phyloP scores from a whole-genome alignment of 345 rosid genomes.

The Turnera subulata region DNA sequence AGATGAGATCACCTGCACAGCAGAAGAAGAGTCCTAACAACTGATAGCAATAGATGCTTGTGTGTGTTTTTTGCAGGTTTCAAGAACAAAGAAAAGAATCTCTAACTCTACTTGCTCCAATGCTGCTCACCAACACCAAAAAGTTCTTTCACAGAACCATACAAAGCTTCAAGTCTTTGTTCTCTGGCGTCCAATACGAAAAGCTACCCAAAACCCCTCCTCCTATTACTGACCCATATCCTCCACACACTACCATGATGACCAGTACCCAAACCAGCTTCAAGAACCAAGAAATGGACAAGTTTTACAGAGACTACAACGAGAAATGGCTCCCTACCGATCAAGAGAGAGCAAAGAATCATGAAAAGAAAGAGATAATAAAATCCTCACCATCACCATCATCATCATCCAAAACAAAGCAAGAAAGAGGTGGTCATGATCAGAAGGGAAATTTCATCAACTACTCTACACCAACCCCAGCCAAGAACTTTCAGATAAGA shows the following conservation, averaged over 20 bases:
- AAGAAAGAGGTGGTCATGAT: constrained; percentile 9
- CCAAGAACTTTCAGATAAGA: constrained; percentile 14
- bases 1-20: no score
- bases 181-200: constrained; percentile 41
- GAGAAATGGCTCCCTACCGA: constrained; percentile 24
- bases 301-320: constrained; percentile 35
- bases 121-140: constrained; percentile 58
- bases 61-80: neutral
- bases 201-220: constrained; percentile 56
- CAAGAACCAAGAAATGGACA: constrained; percentile 27
- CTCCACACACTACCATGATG: constrained; percentile 1
- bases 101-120: neutral
- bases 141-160: constrained; percentile 58
- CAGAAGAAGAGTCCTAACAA: constrained; percentile 2
- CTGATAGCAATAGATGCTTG: neutral
- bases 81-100: neutral
- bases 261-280: constrained; percentile 9
- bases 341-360: constrained; percentile 10
- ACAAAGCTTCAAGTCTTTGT: constrained; percentile 45
- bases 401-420: constrained; percentile 7
- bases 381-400: constrained; percentile 5
- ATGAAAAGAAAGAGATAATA: constrained; percentile 15
- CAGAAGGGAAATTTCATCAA: constrained; percentile 21
- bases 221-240: neutral
- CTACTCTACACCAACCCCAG: constrained; percentile 8